Evolutionary conservation across 495 filamentous ascomycete species (phyloP), one percentile per base, ranked within the genome.

Genomic region (Penicillium canariense): DNA sequence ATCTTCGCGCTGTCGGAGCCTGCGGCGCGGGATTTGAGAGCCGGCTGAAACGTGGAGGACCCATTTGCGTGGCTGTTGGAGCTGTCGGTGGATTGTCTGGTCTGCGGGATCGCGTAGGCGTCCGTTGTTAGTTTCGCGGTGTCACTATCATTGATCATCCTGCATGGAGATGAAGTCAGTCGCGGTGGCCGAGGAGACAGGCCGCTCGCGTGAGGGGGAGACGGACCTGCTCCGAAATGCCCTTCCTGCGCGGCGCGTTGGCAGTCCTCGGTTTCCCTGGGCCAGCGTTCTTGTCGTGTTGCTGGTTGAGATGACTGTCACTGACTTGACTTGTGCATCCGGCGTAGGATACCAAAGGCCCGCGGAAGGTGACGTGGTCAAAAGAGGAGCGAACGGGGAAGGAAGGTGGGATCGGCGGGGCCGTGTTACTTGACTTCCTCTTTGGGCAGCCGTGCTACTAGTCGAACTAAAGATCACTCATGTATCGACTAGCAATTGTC

Each of bases 1-100:
- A 92, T 87, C 68, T 88, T 88, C 61, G 39, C 40, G 25, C 26
- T 25, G 17, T 35, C 18, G 18, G 39, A n/a, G 22, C 15, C 31
- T 28, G 26, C n/a, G 2, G 26, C 3, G 3, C 9, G 22, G 17
- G 55, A 35, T 1, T 4, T n/a, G 3, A 25, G 23, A 0, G 35
- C 18, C 10, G 34, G 14, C 17, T 27, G 17, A 9, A 30, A 4
- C 8, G 30, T 46, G 5, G 32, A n/a, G 18, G n/a, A 46, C 20
- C 36, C 39, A 30, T 50, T 46, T 12, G n/a, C 39, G 25, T 42
- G 26, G 10, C 10, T 9, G 26, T 52, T 46, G 25, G 48, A 18
- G 15, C 26, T 15, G 9, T 11, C 9, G 0, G 36, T 25, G 12
- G 38, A 17, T 8, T 6, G 5, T 12, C 12, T 48, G 22, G 42